Base-by-base conservation (phyloP, 2,329 filamentous ascomycete species). In the Chrysoporthe austroafricana region DNA sequence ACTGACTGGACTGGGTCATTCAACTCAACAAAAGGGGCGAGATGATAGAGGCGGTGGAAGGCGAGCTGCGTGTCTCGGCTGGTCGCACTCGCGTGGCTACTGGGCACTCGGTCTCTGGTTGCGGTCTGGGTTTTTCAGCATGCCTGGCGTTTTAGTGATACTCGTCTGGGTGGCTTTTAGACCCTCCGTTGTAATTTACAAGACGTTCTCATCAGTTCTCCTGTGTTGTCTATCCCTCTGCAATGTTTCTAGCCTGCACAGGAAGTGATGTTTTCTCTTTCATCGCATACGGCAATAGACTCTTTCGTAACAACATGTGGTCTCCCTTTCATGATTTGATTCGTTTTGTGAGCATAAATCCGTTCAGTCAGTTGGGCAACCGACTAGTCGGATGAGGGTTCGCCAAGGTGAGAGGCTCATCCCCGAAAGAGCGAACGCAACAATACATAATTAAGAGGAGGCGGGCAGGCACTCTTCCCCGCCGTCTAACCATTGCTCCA, bases 11-110 rank as follows among this genome's bases (percentile, higher is more conserved):
- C 62, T 69, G 66, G 62, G 68, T 69, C 65, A 63, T 58, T 64
- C 63, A 62, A 65, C 67, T 63, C 63, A 68, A 69, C 64, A 68
- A 69, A 69, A 68, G 68, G 68, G 62, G 59, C 66, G 68, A 68
- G 68, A 69, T 68, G 68, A 68, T 69, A 68, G 68, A 68, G 63
- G 58, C 62, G 65, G 68, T 68, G 65, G 62, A 68, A 78, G 78
- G 32, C 54, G 77, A 74, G 73, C 75, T 74, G 74, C 74, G 76
- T 77, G 74, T 8, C 21, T 74, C 78, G 39, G 50, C 16, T n/a
- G 52, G 52, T 58, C 50, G 62, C 54, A 63, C 32, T 16, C 34
- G 68, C 56, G 66, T 50, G 62, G 54, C 62, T 52, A 21, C 46
- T 42, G 50, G 62, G 58, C 21, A 58, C 46, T 44, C 50, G 57